These are phyloP conservation scores for Pseudoscleropodium purum DNA, from an alignment of 225 moss, liverwort and hornwort species.

Conservation along the genomic window DNA sequence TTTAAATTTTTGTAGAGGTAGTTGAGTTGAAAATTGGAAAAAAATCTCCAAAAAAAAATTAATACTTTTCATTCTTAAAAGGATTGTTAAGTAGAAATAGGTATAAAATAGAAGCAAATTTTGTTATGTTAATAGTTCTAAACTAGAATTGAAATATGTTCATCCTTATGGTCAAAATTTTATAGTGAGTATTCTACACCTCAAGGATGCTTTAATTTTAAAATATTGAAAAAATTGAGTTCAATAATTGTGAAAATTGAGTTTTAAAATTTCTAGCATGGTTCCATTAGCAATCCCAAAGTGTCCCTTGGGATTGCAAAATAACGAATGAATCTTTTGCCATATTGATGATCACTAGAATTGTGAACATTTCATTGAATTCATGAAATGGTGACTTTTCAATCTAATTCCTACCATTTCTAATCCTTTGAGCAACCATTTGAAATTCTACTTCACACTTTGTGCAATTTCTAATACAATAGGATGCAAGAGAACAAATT, in stretches of 20 bases:
- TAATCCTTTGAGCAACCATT: no score
- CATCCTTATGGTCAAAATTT: background rate
- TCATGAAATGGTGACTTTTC: background rate
- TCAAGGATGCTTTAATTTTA: no score
- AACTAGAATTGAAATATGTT: background rate
- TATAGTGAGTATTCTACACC: accelerated
- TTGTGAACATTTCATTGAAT: background rate
- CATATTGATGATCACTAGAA: background rate
- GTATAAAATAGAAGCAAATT: background rate
- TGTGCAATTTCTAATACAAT: background rate
- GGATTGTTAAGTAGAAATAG: background rate
- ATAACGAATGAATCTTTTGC: background rate
- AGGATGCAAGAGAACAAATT: background rate
- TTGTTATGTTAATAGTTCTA: background rate
- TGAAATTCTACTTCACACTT: background rate
- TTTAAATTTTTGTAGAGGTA: no score
- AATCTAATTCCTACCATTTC: no score
- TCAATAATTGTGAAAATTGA: background rate
- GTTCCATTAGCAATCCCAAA: background rate
- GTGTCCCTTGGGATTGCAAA: accelerated
- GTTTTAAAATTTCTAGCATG: background rate
- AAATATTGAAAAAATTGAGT: background rate
- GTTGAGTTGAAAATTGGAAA: background rate
- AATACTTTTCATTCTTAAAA: background rate
- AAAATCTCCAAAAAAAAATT: background rate